These are phyloP conservation scores for Pharnaceum exiguum DNA, from an alignment of 148 eudicot genomes.

Conservation along the genomic window DNA sequence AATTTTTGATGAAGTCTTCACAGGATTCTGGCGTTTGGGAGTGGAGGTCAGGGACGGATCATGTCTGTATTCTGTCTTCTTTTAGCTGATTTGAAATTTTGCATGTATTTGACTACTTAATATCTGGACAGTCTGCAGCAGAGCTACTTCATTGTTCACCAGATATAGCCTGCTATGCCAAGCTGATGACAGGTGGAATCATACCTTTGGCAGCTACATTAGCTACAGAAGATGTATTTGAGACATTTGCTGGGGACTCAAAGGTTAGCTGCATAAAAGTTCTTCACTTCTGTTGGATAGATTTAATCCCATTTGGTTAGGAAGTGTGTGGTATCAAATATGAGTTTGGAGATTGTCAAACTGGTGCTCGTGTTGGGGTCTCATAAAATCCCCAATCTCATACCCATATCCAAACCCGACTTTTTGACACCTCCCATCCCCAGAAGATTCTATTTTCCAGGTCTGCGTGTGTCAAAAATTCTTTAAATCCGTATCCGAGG, in stretches of 20 bases:
- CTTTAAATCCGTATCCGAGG: too few relatives aligned
- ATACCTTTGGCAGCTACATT: conserved; percentile 92
- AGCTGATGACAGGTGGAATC: conserved; percentile 94
- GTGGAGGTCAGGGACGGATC: conserved; percentile 57
- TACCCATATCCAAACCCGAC: too few relatives aligned
- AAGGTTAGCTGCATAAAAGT: conserved; percentile 47
- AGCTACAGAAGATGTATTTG: conserved; percentile 71
- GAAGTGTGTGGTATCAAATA: too few relatives aligned
- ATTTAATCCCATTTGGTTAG: neutral
- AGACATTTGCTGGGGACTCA: conserved; percentile 74
- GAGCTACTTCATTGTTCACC: conserved; percentile 83
- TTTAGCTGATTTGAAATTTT: neutral
- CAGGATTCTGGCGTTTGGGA: conserved; percentile 99
- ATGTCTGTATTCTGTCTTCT: neutral
- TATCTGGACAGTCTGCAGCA: conserved; percentile 71
- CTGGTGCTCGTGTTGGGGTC: too few relatives aligned
- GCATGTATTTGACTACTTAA: conserved; percentile 8
- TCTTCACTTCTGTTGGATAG: neutral
- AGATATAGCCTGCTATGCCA: conserved; percentile 90
- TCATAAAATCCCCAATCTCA: too few relatives aligned
- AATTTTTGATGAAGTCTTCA: conserved; percentile 94
- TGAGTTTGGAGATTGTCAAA: too few relatives aligned
- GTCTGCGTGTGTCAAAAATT: too few relatives aligned
- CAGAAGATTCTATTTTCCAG: too few relatives aligned
- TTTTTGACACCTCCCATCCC: too few relatives aligned